Evolutionary conservation across 1,284 basidiomycete species (phyloP), one percentile per base, ranked within the genome.

Genomic region (Flammula alnicola): DNA sequence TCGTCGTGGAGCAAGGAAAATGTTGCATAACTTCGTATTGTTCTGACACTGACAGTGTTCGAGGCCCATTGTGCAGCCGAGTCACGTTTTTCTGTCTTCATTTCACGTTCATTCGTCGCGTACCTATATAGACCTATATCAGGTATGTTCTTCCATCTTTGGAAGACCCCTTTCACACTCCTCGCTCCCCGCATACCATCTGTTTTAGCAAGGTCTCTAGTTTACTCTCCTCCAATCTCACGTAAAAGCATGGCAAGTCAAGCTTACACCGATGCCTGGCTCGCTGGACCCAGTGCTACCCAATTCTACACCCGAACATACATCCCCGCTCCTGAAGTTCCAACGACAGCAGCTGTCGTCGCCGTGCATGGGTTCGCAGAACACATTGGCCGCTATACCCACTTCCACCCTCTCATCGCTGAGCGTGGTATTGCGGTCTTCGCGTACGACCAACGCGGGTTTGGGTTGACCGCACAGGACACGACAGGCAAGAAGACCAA

Each of bases 331-430:
- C 55, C 63, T 3, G 38, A 31, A 61, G 65, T 35, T 45, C 20
- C 71, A 19, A 63, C 82, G 9, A 83, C 80, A 58, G 89, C 88
- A 0, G 78, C 77, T 17, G 63, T 95, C 39, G 77, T 95, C 59
- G 93, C 93, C 65, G 68, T 93, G 8, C 93, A 96, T 63, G 94
- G 93, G 36, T 94, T 92, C 65, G 80, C 79, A 20, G 91, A 93
- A 60, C 90, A 93, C 63, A 74, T 87, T 49, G 84, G 75, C n/a
- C 86, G 88, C 49, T 93, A 93, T 61, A 75, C 82, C 36, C 75
- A 83, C 50, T 83, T 86, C 54, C 90, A 94, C 66, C 75, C 77
- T 16, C 62, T 75, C 56, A 77, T 84, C 56, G 71, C 84, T 6
- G 69, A 75, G 17, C 73, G 73, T 17, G 83, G 80, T 1, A 76